phyloP scores from a whole-genome alignment of 345 rosid species.

The Salix dunnii region DNA sequence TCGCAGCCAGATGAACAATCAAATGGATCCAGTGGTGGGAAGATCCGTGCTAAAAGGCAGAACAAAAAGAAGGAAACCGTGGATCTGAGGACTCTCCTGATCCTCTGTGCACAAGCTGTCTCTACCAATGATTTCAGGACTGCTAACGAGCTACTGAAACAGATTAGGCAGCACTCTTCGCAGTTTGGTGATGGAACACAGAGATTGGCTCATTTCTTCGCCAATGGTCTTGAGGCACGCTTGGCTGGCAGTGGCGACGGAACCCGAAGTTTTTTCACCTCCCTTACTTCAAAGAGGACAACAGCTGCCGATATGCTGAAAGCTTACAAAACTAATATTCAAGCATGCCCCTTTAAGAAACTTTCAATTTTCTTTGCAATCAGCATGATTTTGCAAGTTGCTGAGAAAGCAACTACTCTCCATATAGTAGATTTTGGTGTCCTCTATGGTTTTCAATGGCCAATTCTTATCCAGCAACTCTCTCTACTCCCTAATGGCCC shows the following conservation, averaged over 20 bases:
- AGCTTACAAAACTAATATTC: conserved; percentile 69
- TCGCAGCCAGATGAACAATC: conserved; percentile 31
- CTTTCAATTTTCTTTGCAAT: conserved; percentile 56
- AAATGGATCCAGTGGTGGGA: conserved; percentile 42
- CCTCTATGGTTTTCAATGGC: conserved; percentile 94
- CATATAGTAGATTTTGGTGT: conserved; percentile 94
- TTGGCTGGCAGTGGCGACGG: conserved; percentile 50
- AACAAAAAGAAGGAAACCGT: conserved; percentile 61
- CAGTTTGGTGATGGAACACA: conserved; percentile 82
- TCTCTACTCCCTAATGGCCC: conserved; percentile 49
- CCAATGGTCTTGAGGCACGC: conserved; percentile 80
- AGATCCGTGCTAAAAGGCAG: conserved; percentile 46
- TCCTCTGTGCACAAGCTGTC: conserved; percentile 83
- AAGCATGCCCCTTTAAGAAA: conserved; percentile 81
- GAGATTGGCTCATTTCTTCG: conserved; percentile 81
- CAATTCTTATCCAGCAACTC: conserved; percentile 66
- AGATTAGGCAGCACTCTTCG: conserved; percentile 76
- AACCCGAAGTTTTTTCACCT: conserved; percentile 55
- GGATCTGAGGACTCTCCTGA: conserved; percentile 74
- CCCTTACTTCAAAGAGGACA: conserved; percentile 54
- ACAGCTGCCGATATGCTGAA: conserved; percentile 73
- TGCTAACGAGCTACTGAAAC: conserved; percentile 67
- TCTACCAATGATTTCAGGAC: conserved; percentile 63
- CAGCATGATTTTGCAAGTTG: conserved; percentile 44
- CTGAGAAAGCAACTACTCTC: conserved; percentile 48